Conservation (phyloP, 371 early-diverging fungal genomes). For the Basidiobolus meristosporus region DNA sequence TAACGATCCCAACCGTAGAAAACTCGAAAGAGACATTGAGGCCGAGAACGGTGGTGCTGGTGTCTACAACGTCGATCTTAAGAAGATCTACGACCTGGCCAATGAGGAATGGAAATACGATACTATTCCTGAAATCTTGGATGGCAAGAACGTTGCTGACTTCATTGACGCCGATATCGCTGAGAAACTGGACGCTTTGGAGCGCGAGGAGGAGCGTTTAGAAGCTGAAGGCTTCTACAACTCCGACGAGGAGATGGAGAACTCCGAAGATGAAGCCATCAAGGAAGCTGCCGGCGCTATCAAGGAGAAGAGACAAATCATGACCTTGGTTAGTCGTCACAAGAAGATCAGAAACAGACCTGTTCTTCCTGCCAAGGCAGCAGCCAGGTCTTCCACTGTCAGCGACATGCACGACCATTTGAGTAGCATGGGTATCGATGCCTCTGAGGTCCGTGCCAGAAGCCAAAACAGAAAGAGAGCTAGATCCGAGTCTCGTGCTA, state of each 20-base stretch:
- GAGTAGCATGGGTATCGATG: constrained; percentile 33
- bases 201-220: constrained; percentile 90
- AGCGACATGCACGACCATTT: constrained; percentile 38
- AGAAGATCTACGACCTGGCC: constrained; percentile 69
- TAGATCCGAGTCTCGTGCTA: constrained; percentile 45
- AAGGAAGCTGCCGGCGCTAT: constrained; percentile 60
- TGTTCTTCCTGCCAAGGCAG: constrained; percentile 28
- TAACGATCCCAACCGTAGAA: constrained; percentile 65
- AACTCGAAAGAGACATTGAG: constrained; percentile 82
- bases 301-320: constrained; percentile 65
- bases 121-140: constrained; percentile 97
- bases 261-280: constrained; percentile 58
- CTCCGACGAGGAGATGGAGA: constrained; percentile 46
- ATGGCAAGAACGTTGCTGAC: constrained; percentile 99
- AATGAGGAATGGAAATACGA: constrained; percentile 95
- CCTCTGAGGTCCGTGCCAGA: constrained; percentile 26
- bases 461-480: constrained; percentile 42
- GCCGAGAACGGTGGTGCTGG: constrained; percentile 84
- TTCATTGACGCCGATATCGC: constrained; percentile 97
- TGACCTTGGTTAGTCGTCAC: constrained; percentile 52
- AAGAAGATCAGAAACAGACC: constrained; percentile 49
- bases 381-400: constrained; percentile 14
- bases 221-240: constrained; percentile 88
- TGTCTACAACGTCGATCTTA: constrained; percentile 84
- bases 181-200: constrained; percentile 85